Percentiles rank a stretch among this genome's conserved stretches.
Evolutionary conservation across 2,329 filamentous ascomycete species (phyloP).

Genomic region (Arthrinium phaeospermum): DNA sequence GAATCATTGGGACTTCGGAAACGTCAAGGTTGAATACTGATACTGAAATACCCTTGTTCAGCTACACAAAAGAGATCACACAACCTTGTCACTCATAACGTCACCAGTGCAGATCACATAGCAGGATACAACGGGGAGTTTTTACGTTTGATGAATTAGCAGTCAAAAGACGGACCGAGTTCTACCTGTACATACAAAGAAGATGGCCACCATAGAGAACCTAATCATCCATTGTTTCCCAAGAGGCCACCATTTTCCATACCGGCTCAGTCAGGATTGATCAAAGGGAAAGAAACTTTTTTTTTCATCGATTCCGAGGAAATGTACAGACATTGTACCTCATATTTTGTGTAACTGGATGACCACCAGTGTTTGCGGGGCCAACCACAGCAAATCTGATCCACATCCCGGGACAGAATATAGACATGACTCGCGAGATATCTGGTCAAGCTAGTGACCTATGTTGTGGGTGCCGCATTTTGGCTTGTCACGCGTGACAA

Average conservation of each 20-base stretch:
- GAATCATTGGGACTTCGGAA: background rate
- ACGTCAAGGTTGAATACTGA: too few relatives aligned
- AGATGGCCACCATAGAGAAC: constrained; percentile 30
- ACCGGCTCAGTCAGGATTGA: constrained; percentile 26
- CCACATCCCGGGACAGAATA: background rate
- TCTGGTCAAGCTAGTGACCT: constrained; percentile 18
- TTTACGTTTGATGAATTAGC: constrained; percentile 23
- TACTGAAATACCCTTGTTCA: background rate
- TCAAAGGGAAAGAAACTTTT: constrained; percentile 20
- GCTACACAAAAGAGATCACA: background rate
- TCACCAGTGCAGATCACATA: background rate
- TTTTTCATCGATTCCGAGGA: constrained; percentile 10
- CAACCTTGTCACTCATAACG: background rate
- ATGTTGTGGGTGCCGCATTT: constrained; percentile 26
- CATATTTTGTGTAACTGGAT: constrained; percentile 18
- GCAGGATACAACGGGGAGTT: background rate
- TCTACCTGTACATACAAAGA: constrained; percentile 38
- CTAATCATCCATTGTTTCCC: constrained; percentile 30
- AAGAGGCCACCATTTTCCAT: constrained; percentile 32
- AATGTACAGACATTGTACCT: constrained; percentile 1
- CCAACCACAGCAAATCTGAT: background rate
- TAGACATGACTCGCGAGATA: constrained; percentile 17
- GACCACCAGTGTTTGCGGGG: constrained; percentile 2
- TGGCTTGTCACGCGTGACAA: constrained; percentile 27
- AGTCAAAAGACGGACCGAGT: constrained; percentile 30